A percentile compares a stretch with the other conserved stretches of the same genome.
Evolutionary conservation across 2,329 filamentous ascomycete genomes (phyloP).

Genomic region (Aureobasidium pullulans): DNA sequence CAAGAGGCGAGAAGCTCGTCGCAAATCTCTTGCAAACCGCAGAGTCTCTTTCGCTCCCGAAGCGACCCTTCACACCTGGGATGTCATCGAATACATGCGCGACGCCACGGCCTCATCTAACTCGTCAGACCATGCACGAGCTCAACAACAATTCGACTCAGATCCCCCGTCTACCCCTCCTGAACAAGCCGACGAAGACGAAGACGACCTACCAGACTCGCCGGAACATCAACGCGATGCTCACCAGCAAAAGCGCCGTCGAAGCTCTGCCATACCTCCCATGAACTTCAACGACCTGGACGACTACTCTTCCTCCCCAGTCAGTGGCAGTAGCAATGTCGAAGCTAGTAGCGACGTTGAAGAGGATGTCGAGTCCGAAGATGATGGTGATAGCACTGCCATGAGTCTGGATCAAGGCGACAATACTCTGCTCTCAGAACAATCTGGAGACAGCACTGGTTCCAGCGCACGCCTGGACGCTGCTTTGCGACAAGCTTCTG

Average conservation of each 20-base stretch:
- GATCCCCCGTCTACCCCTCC: slow-evolving; percentile 57
- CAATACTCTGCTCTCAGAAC: slow-evolving; percentile 31
- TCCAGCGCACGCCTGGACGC: slow-evolving; percentile 71
- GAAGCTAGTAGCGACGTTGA: slow-evolving; percentile 44
- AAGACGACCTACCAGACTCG: slow-evolving; percentile 44
- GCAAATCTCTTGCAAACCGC: slow-evolving; percentile 85
- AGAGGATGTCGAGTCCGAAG: slow-evolving; percentile 44
- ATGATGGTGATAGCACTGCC: slow-evolving; percentile 58
- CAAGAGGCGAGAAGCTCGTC: slow-evolving; percentile 75
- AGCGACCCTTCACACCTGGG: slow-evolving; percentile 94
- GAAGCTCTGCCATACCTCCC: slow-evolving; percentile 60
- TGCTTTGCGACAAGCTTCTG: slow-evolving; percentile 66
- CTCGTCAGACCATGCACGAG: slow-evolving; percentile 62
- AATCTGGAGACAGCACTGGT: slow-evolving; percentile 45
- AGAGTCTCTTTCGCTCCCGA: slow-evolving; percentile 96
- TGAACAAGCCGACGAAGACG: slow-evolving; percentile 52
- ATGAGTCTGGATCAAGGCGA: slow-evolving; percentile 72
- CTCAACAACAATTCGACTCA: slow-evolving; percentile 33
- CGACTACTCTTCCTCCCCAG: slow-evolving; percentile 69
- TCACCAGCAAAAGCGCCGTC: slow-evolving; percentile 53
- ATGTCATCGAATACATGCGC: slow-evolving; percentile 81
- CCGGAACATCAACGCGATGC: slow-evolving; percentile 59
- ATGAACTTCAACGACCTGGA: slow-evolving; percentile 59
- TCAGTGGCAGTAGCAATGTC: slow-evolving; percentile 51
- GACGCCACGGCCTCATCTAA: slow-evolving; percentile 74